Percentiles rank a stretch among this genome's conserved stretches.
Evolutionary conservation across 2,329 filamentous ascomycete species (phyloP).

Genomic region (Mariannaea elegans): DNA sequence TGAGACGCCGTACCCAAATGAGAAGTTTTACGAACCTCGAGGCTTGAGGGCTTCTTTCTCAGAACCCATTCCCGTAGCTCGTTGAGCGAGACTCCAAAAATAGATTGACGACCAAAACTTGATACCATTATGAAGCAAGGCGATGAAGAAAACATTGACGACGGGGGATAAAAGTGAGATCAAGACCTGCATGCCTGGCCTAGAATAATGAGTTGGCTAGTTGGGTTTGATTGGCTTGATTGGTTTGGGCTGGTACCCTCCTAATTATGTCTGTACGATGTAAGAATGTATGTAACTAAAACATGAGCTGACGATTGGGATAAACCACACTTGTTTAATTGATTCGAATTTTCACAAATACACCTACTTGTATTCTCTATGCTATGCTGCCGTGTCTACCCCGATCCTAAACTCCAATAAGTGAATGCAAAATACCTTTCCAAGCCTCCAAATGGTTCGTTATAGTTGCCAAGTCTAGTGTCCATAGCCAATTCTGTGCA

Average conservation of each 20-base stretch:
- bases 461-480: slow-evolving; percentile 11
- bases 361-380: slow-evolving; percentile 11
- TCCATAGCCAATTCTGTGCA: background rate
- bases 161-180: background rate
- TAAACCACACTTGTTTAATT: slow-evolving; percentile 7
- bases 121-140: background rate
- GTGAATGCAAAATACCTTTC: slow-evolving; percentile 5
- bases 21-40: slow-evolving; percentile 32
- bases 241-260: slow-evolving; percentile 14
- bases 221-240: background rate
- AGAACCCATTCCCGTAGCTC: slow-evolving; percentile 22
- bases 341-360: slow-evolving; percentile 16
- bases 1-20: slow-evolving; percentile 31
- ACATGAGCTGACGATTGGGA: background rate
- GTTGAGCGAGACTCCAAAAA: slow-evolving; percentile 16
- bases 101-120: background rate
- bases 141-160: background rate
- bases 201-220: background rate
- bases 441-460: slow-evolving; percentile 18
- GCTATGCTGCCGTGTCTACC: slow-evolving; percentile 4
- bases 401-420: slow-evolving; percentile 20
- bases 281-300: too few relatives aligned
- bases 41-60: slow-evolving; percentile 24
- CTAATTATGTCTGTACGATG: slow-evolving; percentile 4
- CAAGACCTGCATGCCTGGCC: background rate